These are phyloP conservation scores for Tylopilus balloui DNA, from an alignment of 768 basidiomycete species.

Conservation along the genomic window DNA sequence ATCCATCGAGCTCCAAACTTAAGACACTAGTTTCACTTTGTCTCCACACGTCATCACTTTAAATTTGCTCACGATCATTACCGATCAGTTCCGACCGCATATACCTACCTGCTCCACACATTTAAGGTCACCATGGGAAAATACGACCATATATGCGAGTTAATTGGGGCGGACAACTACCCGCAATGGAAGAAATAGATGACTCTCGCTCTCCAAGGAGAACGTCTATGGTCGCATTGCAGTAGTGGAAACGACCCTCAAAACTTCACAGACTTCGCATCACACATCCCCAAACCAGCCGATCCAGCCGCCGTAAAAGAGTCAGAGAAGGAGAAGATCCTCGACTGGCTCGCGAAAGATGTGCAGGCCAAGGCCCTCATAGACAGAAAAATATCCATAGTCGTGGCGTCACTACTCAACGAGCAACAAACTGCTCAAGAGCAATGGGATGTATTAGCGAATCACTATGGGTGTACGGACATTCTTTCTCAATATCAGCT, in stretches of 20 bases:
- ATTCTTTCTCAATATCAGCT: background rate
- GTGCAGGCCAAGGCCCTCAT: background rate
- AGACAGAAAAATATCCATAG: background rate
- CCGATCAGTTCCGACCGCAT: background rate
- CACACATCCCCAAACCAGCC: background rate
- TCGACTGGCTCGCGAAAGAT: background rate
- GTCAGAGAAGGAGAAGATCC: background rate
- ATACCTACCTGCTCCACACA: background rate
- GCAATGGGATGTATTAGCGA: background rate
- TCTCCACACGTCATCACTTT: too few species aligned
- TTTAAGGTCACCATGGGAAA: background rate
- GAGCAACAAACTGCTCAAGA: background rate
- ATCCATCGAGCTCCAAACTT: too few species aligned
- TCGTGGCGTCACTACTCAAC: fast-evolving
- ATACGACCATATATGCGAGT: constrained; percentile 10
- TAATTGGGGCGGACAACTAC: background rate
- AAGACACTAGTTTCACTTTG: too few species aligned
- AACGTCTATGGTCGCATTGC: constrained; percentile 5
- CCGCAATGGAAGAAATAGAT: background rate
- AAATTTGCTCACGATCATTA: too few species aligned
- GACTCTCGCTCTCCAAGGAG: background rate
- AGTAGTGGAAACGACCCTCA: background rate
- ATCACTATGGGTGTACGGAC: fast-evolving
- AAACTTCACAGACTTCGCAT: background rate
- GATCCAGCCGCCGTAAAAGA: background rate